Evolutionary conservation across 352 stramenopile genomes (phyloP).

Genomic region (Pseudoperonospora humuli): DNA sequence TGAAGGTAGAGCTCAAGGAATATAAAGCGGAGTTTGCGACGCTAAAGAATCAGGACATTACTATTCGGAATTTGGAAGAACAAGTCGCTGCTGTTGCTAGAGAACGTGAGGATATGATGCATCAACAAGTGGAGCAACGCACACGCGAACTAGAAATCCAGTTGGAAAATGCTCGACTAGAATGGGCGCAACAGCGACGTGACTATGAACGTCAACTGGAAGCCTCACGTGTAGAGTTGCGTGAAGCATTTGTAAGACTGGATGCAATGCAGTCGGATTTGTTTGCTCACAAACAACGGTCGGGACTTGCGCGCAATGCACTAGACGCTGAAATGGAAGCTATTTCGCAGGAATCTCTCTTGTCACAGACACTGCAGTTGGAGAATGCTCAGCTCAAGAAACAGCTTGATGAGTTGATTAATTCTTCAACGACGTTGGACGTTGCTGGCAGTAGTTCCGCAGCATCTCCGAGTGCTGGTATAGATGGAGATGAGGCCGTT

Average conservation of each 20-base stretch:
- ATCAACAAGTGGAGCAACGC: slow-evolving; percentile 49
- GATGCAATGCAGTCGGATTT: slow-evolving; percentile 90
- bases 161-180: slow-evolving; percentile 53
- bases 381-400: slow-evolving; percentile 83
- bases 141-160: slow-evolving; percentile 61
- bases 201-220: slow-evolving; percentile 68
- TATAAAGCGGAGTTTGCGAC: slow-evolving; percentile 92
- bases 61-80: slow-evolving; percentile 92
- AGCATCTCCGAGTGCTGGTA: slow-evolving; percentile 3
- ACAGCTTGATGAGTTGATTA: slow-evolving; percentile 68
- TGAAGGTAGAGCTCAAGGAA: slow-evolving; percentile 86
- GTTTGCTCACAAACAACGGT: slow-evolving; percentile 80
- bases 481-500: slow-evolving; percentile 7
- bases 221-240: slow-evolving; percentile 40
- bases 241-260: slow-evolving; percentile 65
- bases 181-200: slow-evolving; percentile 77
- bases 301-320: slow-evolving; percentile 43
- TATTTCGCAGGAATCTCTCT: slow-evolving; percentile 77
- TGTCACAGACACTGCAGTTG: slow-evolving; percentile 67
- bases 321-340: slow-evolving; percentile 84
- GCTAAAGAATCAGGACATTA: slow-evolving; percentile 96
- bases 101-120: slow-evolving; percentile 54
- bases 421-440: slow-evolving; percentile 17
- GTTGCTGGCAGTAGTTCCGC: slow-evolving; percentile 6
- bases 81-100: slow-evolving; percentile 78